Evolutionary conservation across 148 eudicot genomes (phyloP).

Genomic region (Heliosperma pusillum): DNA sequence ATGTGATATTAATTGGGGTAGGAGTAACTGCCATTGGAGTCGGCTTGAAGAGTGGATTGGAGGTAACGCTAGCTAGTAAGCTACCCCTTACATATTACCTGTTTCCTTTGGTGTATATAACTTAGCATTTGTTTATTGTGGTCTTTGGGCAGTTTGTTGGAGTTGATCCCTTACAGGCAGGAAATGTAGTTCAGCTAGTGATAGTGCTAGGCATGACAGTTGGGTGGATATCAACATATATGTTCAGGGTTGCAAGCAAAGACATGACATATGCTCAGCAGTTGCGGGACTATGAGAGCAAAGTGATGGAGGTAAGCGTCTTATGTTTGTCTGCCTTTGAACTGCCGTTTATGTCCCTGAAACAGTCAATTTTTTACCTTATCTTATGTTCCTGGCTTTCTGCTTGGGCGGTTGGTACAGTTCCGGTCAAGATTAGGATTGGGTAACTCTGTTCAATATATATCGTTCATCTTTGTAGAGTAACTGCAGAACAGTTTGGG

Average conservation of each 20-base stretch:
- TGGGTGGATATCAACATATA: conserved; percentile 94
- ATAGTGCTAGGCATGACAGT: conserved; percentile 87
- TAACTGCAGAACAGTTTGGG: not conserved
- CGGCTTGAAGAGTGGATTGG: conserved; percentile 79
- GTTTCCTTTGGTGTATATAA: not conserved
- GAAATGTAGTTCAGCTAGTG: conserved; percentile 87
- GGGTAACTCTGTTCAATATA: not conserved
- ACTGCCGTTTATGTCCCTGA: not conserved
- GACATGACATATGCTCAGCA: conserved; percentile 99
- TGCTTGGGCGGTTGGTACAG: not conserved
- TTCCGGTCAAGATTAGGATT: not conserved
- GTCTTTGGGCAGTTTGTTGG: conserved; percentile 55
- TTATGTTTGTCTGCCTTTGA: not conserved
- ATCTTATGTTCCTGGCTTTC: not conserved
- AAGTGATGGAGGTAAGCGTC: conserved; percentile 81
- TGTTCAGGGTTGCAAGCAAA: conserved; percentile 89
- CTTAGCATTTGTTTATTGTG: conserved; percentile 8
- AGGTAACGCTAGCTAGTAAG: conserved; percentile 40
- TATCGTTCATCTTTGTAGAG: not conserved
- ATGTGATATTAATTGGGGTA: conserved; percentile 82
- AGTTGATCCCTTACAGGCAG: conserved; percentile 92
- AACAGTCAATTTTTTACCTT: not conserved
- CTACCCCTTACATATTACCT: not conserved
- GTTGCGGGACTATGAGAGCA: conserved; percentile 82
- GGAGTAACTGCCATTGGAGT: conserved; percentile 72